Base-by-base conservation (phyloP, 2,329 filamentous ascomycete genomes). In the Scedosporium boydii region DNA sequence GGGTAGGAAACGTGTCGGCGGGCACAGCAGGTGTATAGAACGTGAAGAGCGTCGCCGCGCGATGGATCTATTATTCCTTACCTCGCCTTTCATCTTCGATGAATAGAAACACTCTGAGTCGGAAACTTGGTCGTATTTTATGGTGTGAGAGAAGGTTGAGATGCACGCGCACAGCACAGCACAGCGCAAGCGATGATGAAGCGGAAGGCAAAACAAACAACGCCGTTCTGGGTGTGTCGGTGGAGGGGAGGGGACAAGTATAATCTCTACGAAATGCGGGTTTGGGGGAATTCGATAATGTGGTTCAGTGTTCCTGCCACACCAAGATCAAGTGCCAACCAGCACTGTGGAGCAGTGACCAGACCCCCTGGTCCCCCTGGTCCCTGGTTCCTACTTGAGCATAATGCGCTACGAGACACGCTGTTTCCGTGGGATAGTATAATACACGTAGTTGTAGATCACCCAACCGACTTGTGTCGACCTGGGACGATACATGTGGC, bases 51-150 rank as follows among this genome's bases (percentile, higher is more conserved):
- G 7, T 46, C 27, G 41, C 44, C 41, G 58, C 48, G 26, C 56
- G 58, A 57, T 62, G 62, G 23, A 23, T 23, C 23, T 29, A 51
- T 44, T 64, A 48, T 26, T 48, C 75, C 80, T 73, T 73, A 83
- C 81, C 78, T 83, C 81, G 75, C 80, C 81, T 78, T 82, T 83
- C 81, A 83, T 83, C 70, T 66, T 81, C 73, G 66, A 67, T 65
- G 62, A 63, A 29, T 53, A 38, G 55, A 55, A 29, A n/a, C 16
- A 16, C 12, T 57, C 23, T 27, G 53, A 29, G 16, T 48, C 12
- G 41, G 26, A 34, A 55, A 10, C 6, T 56, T 21, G 46, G 18
- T 51, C 23, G 34, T 55, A 42, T 10, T 44, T 23, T 34, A 53
- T 26, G 60, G 18, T n/a, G 56, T 21, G 42, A 59, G 23, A 44